Evolutionary conservation across 176 grass and related monocot genomes (phyloP).

Genomic region (Ampelocalamus luodianensis): DNA sequence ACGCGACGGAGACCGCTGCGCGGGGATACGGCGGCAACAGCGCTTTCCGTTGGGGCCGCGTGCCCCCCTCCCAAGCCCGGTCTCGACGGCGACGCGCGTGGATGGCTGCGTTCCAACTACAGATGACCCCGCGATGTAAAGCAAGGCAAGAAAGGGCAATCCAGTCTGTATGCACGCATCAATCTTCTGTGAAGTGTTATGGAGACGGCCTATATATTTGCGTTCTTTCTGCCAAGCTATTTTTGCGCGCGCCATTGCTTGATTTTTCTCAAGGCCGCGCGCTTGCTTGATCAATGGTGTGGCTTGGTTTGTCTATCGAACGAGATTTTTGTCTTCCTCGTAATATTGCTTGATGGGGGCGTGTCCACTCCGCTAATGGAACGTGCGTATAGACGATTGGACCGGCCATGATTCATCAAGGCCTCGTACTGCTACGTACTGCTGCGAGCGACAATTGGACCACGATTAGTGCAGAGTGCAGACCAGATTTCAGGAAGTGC

Average conservation of each 20-base stretch:
- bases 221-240: no score
- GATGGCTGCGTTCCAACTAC: conserved; percentile 9
- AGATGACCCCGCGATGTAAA: not conserved
- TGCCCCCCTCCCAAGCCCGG: not conserved
- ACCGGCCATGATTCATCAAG: not conserved
- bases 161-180: not conserved
- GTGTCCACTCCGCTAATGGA: not conserved
- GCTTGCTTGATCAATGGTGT: not conserved
- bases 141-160: not conserved
- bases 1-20: conserved; percentile 4
- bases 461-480: not conserved
- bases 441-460: not conserved
- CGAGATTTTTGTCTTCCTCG: not conserved
- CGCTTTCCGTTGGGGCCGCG: conserved; percentile 17
- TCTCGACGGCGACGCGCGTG: not conserved
- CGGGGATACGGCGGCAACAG: not conserved
- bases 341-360: not conserved
- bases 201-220: not conserved
- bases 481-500: not conserved
- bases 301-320: not conserved
- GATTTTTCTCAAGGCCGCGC: not conserved
- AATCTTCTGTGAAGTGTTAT: not conserved
- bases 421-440: not conserved
- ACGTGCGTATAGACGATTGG: not conserved
- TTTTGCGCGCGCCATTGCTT: not conserved